These are phyloP conservation scores for Cytospora mali DNA, from an alignment of 2,329 filamentous ascomycete species.

Conservation along the genomic window DNA sequence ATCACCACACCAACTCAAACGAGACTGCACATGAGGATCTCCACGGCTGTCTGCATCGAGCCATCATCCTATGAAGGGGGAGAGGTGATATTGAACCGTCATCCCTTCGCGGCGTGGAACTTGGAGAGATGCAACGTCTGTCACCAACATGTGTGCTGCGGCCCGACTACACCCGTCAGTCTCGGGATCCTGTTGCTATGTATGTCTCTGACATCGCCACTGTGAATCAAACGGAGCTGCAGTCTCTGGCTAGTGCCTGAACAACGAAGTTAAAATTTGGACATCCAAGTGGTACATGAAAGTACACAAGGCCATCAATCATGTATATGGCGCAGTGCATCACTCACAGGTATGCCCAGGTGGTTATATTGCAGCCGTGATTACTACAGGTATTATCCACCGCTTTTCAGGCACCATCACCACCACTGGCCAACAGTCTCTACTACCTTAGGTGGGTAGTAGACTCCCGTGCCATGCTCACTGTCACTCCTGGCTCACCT, in stretches of 20 bases:
- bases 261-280: background rate
- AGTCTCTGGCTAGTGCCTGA: background rate
- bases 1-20: background rate
- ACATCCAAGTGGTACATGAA: background rate
- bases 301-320: background rate
- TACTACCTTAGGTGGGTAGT: background rate
- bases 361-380: background rate
- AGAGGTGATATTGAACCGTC: background rate
- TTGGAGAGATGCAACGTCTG: conserved; percentile 2
- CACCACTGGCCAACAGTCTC: background rate
- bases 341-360: background rate
- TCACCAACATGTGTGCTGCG: conserved; percentile 6
- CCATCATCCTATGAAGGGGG: background rate
- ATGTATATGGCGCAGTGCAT: background rate
- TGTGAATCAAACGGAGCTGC: background rate
- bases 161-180: background rate
- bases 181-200: background rate
- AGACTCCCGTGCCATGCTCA: background rate
- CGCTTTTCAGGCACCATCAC: background rate
- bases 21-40: background rate
- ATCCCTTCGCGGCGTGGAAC: conserved; percentile 7
- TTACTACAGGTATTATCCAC: background rate
- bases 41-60: background rate
- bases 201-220: background rate
- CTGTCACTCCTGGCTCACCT: background rate